Percentiles rank a stretch among this genome's conserved stretches.
phyloP scores from a whole-genome alignment of 169 alveolate genomes.

The Perkinsus chesapeaki region DNA sequence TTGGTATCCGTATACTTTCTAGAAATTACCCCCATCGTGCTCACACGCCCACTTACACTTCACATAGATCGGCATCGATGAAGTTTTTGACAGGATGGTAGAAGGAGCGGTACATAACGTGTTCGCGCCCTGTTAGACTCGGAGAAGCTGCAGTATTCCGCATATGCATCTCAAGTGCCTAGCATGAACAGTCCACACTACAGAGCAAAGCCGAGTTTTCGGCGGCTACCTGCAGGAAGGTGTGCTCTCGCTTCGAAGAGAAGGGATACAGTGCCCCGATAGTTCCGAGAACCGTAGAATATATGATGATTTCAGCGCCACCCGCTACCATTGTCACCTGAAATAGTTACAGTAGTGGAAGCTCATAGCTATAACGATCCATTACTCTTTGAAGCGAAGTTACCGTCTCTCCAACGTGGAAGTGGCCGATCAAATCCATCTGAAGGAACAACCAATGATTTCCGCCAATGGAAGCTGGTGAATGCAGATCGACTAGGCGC shows the following conservation, averaged over 20 bases:
- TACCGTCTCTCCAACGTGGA: conserved; percentile 94
- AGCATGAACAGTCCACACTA: conserved; percentile 29
- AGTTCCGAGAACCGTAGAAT: conserved; percentile 92
- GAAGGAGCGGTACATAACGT: conserved; percentile 64
- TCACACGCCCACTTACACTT: conserved; percentile 28
- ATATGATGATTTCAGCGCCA: conserved; percentile 80
- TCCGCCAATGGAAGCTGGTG: background rate
- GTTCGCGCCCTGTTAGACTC: conserved; percentile 56
- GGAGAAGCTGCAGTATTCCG: conserved; percentile 46
- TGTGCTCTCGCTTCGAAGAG: conserved; percentile 18
- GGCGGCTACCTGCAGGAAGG: background rate
- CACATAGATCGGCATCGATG: conserved; percentile 96
- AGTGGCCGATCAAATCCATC: conserved; percentile 75
- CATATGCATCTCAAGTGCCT: conserved; percentile 92
- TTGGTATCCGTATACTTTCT: too few species aligned
- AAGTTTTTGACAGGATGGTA: conserved; percentile 62
- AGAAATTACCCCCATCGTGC: too few species aligned
- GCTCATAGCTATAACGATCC: background rate
- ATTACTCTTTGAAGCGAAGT: conserved; percentile 73
- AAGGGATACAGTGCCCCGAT: conserved; percentile 91
- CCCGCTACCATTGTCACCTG: conserved; percentile 68
- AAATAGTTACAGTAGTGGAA: background rate
- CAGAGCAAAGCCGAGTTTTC: background rate
- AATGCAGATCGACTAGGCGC: background rate
- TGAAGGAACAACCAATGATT: background rate